Base-by-base conservation (phyloP, 1,139 yeast species). In the Blastobotrys proliferans region DNA sequence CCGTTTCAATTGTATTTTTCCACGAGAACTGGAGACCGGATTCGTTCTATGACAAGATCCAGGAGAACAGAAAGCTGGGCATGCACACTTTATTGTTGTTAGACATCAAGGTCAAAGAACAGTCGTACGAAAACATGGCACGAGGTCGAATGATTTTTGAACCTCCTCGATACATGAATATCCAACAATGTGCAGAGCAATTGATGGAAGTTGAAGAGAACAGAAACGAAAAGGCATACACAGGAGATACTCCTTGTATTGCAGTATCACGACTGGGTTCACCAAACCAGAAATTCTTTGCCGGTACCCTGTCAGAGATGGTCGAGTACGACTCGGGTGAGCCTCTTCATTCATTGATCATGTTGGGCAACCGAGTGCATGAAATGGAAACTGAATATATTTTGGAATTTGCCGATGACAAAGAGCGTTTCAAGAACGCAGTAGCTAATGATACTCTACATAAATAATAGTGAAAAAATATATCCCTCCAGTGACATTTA, bases 11-110 rank as follows among this genome's bases (percentile, higher is more conserved):
- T 61, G 98, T 92, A 3, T 92, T 92, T 63, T 92, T 92, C 73
- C 90, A 96, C 21, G 97, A 90, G 31, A 69, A 72, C 47, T 92
- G 98, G 98, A 83, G 86, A 61, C 98, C 98, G 1, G 97, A 90
- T 62, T 83, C 95, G 24, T 92, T 94, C 70, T 92, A 92, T 63
- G 77, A 83, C 58, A 90, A 92, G 67, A 72, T 92, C 47, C 68
- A 79, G 79, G 97, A 92, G 65, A 92, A 92, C 64, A 73, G 97
- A 56, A 79, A 72, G 60, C 78, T 90, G 40, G 98, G 98, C 2
- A 72, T 92, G 55, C 98, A 92, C 62, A 92, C 98, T 2, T 72
- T 92, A 50, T 75, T 92, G 33, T 70, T 92, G 47, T 72, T 92
- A 44, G 98, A 92, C 61, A 92, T 92, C 62, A 92, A 92, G 64